Conservation (phyloP, 2,329 filamentous ascomycete genomes). For the Paramyrothecium sp. region DNA sequence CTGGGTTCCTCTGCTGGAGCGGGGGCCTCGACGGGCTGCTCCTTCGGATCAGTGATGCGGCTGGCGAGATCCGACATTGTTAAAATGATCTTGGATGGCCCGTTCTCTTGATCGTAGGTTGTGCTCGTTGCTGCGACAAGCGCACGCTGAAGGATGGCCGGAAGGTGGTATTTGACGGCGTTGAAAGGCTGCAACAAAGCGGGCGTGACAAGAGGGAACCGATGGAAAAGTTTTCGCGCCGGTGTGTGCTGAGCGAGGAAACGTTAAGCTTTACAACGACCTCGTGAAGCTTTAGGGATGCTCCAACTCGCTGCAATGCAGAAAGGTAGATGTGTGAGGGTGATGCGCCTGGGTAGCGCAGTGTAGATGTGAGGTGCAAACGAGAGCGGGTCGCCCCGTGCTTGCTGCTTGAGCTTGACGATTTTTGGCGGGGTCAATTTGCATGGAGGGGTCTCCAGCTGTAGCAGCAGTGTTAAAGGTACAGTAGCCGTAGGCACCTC, state of each 20-base stretch:
- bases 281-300: no score
- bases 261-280: no score
- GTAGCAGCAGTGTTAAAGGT: background rate
- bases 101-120: no score
- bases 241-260: no score
- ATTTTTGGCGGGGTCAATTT: slow-evolving; percentile 28
- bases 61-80: slow-evolving; percentile 50
- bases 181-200: no score
- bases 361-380: slow-evolving; percentile 14
- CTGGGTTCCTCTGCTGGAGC: slow-evolving; percentile 16
- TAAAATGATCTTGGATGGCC: background rate
- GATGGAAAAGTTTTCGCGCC: no score
- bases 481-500: no score
- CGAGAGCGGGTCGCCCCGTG: slow-evolving; percentile 9
- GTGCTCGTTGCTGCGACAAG: no score
- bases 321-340: background rate
- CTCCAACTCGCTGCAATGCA: no score
- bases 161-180: background rate
- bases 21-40: slow-evolving; percentile 16
- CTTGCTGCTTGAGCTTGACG: slow-evolving; percentile 6
- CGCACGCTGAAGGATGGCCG: background rate
- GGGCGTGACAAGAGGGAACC: no score
- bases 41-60: slow-evolving; percentile 47
- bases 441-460: slow-evolving; percentile 24
- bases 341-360: background rate